Evolutionary conservation across 2,329 filamentous ascomycete genomes (phyloP), one percentile per base, ranked within the genome.

Genomic region (Akanthomyces lecanii): DNA sequence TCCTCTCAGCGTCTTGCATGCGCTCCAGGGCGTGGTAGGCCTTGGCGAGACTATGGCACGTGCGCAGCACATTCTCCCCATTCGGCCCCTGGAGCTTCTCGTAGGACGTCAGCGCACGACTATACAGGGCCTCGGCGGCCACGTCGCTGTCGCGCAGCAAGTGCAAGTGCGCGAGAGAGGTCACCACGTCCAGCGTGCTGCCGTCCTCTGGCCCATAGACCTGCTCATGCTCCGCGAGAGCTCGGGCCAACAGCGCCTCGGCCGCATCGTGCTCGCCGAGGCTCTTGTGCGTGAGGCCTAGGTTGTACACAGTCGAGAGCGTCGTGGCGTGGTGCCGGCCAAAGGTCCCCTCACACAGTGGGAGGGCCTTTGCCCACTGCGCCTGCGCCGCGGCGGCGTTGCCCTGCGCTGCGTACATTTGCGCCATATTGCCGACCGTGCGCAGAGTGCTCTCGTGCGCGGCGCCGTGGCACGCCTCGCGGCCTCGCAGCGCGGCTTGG

Each of bases 11-110:
- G 23, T 61, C 58, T 2, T 23, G n/a, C 47, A 45, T 44, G 28
- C 48, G 58, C 12, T 47, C 18, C 6, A 53, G 38, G 18, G 23
- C 16, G 10, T 61, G 58, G 25, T 36, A 61, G 23, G 45, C 58
- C 28, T 61, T 61, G 36, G 58, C 58, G 14, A 61, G 58, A n/a
- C 58, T 53, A 28, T 61, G 58, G n/a, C 58, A 61, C 2, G 50
- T 45, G 18, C 10, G 38, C 2, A 61, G 48, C 10, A 36, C 48
- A 5, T 45, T 45, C 4, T 33, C 18, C 3, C 47, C 33, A 1
- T 2, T 12, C 16, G 58, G 40, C 8, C 48, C 47, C 7, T 42
- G 28, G 1, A 33, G 3, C 18, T 8, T 53, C 33, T 61, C 58
- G 25, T 53, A 45, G 3, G 48, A 25, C 1, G 25, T 8, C n/a